These are phyloP conservation scores for Kappamyces sp. DNA, from an alignment of 192 early-diverging fungal genomes.

Conservation along the genomic window DNA sequence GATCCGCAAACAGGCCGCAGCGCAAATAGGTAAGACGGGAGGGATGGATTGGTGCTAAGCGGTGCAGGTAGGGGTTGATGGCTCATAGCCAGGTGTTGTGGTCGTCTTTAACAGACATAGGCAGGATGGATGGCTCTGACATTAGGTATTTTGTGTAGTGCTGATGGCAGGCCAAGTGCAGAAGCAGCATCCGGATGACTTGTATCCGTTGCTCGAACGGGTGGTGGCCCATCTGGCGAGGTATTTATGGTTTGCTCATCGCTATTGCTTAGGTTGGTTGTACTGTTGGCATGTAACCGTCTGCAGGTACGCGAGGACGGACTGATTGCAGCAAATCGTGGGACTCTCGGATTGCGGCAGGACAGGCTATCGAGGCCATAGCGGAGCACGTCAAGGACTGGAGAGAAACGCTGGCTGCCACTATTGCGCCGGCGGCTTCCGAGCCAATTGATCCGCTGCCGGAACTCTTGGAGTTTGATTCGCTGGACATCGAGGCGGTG, in stretches of 20 bases:
- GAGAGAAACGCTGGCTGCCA: constrained; percentile 41
- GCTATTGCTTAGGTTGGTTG: no score
- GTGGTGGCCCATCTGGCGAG: constrained; percentile 65
- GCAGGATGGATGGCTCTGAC: no score
- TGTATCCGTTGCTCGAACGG: constrained; percentile 79
- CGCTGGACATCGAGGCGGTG: constrained; percentile 79
- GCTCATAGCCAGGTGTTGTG: no score
- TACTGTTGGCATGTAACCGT: no score
- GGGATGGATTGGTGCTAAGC: no score
- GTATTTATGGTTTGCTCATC: no score
- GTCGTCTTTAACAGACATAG: no score
- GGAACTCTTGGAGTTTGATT: constrained; percentile 50
- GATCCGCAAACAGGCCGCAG: constrained; percentile 85
- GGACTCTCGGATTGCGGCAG: constrained; percentile 95
- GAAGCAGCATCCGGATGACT: constrained; percentile 86
- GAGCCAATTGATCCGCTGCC: constrained; percentile 20
- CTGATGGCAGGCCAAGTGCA: constrained; percentile 65
- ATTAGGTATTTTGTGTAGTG: no score
- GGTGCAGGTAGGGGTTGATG: no score
- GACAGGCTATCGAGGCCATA: constrained; percentile 85
- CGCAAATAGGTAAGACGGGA: constrained; percentile 62
- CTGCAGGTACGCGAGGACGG: no score
- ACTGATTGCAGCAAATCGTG: constrained; percentile 69
- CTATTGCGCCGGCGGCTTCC: background rate
- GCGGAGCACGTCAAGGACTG: constrained; percentile 83